Evolutionary conservation across 768 basidiomycete genomes (phyloP), one percentile per base, ranked within the genome.

Genomic region (Termitomyces sp.): DNA sequence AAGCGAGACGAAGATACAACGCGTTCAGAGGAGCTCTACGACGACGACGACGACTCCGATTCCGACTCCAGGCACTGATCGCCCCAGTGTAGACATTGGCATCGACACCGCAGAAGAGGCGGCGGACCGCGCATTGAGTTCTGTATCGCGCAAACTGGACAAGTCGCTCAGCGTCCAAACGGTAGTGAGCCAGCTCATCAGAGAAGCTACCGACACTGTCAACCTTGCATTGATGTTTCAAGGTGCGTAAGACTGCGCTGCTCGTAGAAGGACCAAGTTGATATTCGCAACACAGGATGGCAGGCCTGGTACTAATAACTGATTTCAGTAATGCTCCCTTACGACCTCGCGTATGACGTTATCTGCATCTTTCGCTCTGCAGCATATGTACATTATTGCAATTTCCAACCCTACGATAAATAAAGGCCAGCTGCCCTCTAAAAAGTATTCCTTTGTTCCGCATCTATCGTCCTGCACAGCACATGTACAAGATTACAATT

Each of bases 131-230:
- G 95, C 95, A 0, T 75, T 99, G 62, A 83, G 75, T 38, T 82
- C 85, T 36, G 94, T 98, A 40, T 77, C 84, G 12, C 79, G 84
- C 56, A 98, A 98, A 72, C 78, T 99, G 44, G 86, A 92, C 69
- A 88, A 87, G 67, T 79, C 84, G 4, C 77, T 98, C 61, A 95
- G 93, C 67, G 91, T 96, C 28, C 91, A 96, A 70, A 95, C 92
- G 65, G 91, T 88, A 5, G 93, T 99, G 61, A 97, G 96, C 74
- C 88, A 93, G 70, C 82, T 98, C 43, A 88, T 98, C 59, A 86
- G 91, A 20, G 86, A 91, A 68, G 96, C 96, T 40, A 92, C 87
- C 26, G 91, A 96, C 67, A 69, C 76, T 2, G 76, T 74, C 50
- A 93, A 93, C 69, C 74, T 98, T 20, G 87, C 86, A 3, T 81